Percentiles rank a stretch among this genome's conserved stretches.
These are phyloP conservation scores for Fusarium sp. DNA, from an alignment of 2,329 filamentous ascomycete genomes.

Conservation along the genomic window DNA sequence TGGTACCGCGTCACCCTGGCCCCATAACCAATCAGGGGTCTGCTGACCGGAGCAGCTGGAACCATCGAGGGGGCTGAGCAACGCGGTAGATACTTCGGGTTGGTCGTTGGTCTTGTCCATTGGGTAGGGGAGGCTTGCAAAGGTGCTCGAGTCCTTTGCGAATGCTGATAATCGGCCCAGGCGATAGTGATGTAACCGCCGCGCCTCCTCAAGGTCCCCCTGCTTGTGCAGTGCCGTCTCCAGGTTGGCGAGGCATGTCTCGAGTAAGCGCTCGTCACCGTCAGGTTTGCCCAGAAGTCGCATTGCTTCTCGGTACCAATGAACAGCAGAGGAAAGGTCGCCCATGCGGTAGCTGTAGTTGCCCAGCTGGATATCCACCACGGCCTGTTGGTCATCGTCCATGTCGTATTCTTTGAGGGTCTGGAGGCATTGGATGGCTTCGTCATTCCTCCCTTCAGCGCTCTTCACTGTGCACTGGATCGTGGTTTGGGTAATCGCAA, in stretches of 20 bases:
- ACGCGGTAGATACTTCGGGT: conserved; percentile 28
- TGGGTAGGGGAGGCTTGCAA: conserved; percentile 28
- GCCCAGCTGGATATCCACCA: conserved; percentile 48
- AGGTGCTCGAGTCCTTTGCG: conserved; percentile 43
- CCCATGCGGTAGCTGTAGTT: conserved; percentile 48
- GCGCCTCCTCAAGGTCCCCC: conserved; percentile 42
- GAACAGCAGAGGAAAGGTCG: conserved; percentile 44
- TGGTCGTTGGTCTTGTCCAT: conserved; percentile 9
- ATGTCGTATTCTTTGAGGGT: conserved; percentile 46
- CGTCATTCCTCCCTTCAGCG: conserved; percentile 45
- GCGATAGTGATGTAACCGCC: conserved; percentile 44
- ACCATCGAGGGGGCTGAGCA: conserved; percentile 30
- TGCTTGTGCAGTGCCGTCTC: conserved; percentile 44
- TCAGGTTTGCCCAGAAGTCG: conserved; percentile 43
- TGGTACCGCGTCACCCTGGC: conserved; percentile 22
- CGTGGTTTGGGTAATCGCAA: conserved; percentile 48
- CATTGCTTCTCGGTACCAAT: conserved; percentile 47
- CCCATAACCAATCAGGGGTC: conserved; percentile 40
- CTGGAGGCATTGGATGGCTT: conserved; percentile 47
- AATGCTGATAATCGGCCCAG: conserved; percentile 46
- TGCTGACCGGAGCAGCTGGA: conserved; percentile 33
- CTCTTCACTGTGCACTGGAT: conserved; percentile 46
- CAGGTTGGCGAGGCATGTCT: conserved; percentile 50
- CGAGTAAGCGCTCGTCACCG: conserved; percentile 48
- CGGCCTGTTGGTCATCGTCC: conserved; percentile 47